Base-by-base conservation (phyloP, 176 grass and related monocot species). In the Bonia amplexicaulis region DNA sequence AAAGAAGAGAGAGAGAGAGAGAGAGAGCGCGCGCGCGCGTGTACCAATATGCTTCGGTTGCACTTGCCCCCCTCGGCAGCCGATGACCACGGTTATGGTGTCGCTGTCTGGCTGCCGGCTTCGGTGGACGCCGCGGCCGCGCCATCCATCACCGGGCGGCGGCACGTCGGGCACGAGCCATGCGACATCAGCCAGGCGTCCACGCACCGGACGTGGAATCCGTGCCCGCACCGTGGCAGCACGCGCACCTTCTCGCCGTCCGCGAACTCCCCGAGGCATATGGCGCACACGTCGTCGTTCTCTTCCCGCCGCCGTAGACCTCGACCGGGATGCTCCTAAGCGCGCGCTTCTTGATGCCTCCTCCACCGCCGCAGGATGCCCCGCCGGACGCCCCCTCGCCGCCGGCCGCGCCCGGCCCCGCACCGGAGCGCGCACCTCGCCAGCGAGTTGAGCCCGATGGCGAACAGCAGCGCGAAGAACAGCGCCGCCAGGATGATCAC, bases 241-340 rank as follows among this genome's bases (percentile, higher is more conserved):
- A 97, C 92, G 64, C 94, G 85, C 78, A 90, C 85, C 83, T 92
- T 92, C 76, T 94, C 92, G 77, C 90, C 90, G 84, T 87, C 92
- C 31, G 86, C 77, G 87, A 92, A 97, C 85, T 97, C 94, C 41
- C 89, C 89, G 26, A 97, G 91, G 84, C 94, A 97, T 62, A 97
- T 94, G 20, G 90, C 89, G 85, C 94, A 97, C 64, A 90, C 84
- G 44, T 90, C 90, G 20, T 65, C 79, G 31, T 52, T 40, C 3
- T 2, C 66, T 3, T 23, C 87, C 26, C 85, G 44, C 74, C 65
- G 10, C 79, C 73, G 82, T 94, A 94, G 27, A 94, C 91, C 29
- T 93, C 91, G 13, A 91, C 84, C 5, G 94, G 94, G 35, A 97
- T 84, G 84, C 86, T 91, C 73, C 85, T 76, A 17, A 97, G 89